Conservation (phyloP, 495 filamentous ascomycete genomes). For the Cercophora sp. region DNA sequence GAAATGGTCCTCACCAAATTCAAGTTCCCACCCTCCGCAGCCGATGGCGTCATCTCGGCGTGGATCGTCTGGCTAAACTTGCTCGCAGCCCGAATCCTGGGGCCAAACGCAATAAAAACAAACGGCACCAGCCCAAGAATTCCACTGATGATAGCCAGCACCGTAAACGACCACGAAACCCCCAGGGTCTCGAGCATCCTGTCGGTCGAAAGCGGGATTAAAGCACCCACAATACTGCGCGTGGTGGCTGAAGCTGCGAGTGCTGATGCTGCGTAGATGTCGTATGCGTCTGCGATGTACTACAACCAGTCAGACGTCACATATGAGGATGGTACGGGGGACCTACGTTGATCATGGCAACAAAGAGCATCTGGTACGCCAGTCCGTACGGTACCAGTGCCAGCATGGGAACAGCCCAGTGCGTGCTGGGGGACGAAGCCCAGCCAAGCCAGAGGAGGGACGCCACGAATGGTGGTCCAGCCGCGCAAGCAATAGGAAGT, state of each 20-base stretch:
- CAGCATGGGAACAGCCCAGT: slow-evolving; percentile 59
- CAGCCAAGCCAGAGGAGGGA: slow-evolving; percentile 67
- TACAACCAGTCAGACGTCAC: neutral
- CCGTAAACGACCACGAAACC: slow-evolving; percentile 23
- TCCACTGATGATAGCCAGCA: slow-evolving; percentile 24
- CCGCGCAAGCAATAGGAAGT: slow-evolving; percentile 60
- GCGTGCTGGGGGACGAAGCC: slow-evolving; percentile 50
- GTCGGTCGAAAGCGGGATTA: slow-evolving; percentile 40
- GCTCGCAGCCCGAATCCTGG: slow-evolving; percentile 20
- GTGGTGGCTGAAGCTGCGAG: slow-evolving; percentile 56
- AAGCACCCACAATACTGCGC: slow-evolving; percentile 55
- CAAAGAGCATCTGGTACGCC: slow-evolving; percentile 62
- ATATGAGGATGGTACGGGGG: neutral
- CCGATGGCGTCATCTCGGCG: too few relatives aligned
- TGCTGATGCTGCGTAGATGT: slow-evolving; percentile 61
- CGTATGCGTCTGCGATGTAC: slow-evolving; percentile 69
- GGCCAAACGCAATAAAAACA: slow-evolving; percentile 23
- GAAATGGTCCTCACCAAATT: too few relatives aligned
- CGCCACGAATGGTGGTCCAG: slow-evolving; percentile 55
- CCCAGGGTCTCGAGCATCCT: slow-evolving; percentile 24
- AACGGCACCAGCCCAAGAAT: slow-evolving; percentile 24
- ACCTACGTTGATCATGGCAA: slow-evolving; percentile 53
- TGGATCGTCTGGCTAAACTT: too few relatives aligned
- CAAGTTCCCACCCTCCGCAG: too few relatives aligned
- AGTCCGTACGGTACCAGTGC: slow-evolving; percentile 60